Evolutionary conservation across 805 yeast species (phyloP).

Genomic region (Kluyveromyces nonfermentans): DNA sequence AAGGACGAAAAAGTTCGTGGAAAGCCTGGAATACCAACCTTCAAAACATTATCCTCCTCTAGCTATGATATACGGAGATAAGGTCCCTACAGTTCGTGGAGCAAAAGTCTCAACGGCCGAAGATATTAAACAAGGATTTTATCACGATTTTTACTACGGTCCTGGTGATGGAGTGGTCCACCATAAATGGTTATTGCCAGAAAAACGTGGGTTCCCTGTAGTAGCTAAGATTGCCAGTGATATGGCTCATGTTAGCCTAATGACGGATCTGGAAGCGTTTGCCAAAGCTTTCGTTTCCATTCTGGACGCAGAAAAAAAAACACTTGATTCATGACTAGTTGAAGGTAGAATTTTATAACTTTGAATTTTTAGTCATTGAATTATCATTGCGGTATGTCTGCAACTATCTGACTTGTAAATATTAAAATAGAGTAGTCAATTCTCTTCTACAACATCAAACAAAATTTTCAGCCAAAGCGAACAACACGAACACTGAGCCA

Average conservation of each 20-base stretch:
- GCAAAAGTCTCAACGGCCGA: slow-evolving; percentile 52
- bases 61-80: slow-evolving; percentile 71
- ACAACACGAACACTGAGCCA: slow-evolving; percentile 76
- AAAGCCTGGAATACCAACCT: slow-evolving; percentile 46
- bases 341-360: no score
- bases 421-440: background rate
- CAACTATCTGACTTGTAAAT: background rate
- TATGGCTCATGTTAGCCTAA: slow-evolving; percentile 69
- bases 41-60: slow-evolving; percentile 67
- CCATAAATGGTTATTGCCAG: slow-evolving; percentile 76
- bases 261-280: slow-evolving; percentile 65
- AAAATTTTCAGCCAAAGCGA: slow-evolving; percentile 77
- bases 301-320: slow-evolving; percentile 41
- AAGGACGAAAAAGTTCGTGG: slow-evolving; percentile 47
- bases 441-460: slow-evolving; percentile 36
- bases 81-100: slow-evolving; percentile 79
- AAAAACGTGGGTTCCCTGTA: slow-evolving; percentile 59
- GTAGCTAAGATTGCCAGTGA: slow-evolving; percentile 56
- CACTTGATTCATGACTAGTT: background rate
- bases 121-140: slow-evolving; percentile 62
- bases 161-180: slow-evolving; percentile 93
- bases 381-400: background rate
- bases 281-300: slow-evolving; percentile 64
- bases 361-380: no score
- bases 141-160: slow-evolving; percentile 70